These are phyloP conservation scores for Acer campestre DNA, from an alignment of 345 rosid species.

Conservation along the genomic window DNA sequence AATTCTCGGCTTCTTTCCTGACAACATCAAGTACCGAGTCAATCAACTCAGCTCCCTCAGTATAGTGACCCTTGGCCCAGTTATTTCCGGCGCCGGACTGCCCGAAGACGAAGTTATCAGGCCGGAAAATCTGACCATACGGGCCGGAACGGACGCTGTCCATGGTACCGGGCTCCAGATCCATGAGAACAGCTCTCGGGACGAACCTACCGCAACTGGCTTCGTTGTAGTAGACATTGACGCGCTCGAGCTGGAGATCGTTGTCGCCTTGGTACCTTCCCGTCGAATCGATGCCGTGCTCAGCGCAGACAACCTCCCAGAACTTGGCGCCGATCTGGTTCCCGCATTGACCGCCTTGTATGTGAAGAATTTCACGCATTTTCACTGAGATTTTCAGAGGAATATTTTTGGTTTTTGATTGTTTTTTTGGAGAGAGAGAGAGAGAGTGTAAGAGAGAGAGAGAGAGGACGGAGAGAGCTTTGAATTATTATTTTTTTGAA, in stretches of 20 bases:
- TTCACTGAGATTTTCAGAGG: constrained; percentile 10
- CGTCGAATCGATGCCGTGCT: constrained; percentile 74
- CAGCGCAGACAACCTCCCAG: constrained; percentile 60
- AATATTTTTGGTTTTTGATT: background rate
- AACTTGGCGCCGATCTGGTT: constrained; percentile 79
- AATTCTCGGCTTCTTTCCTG: constrained; percentile 58
- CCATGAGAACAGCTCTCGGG: constrained; percentile 75
- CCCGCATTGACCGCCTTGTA: constrained; percentile 80
- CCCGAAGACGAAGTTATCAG: constrained; percentile 58
- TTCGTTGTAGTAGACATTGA: constrained; percentile 77
- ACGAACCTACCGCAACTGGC: constrained; percentile 75
- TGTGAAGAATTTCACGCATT: constrained; percentile 81
- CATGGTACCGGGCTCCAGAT: constrained; percentile 85
- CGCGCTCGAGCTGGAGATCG: constrained; percentile 72
- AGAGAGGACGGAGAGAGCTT: background rate
- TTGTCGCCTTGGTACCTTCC: constrained; percentile 63
- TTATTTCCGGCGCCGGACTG: constrained; percentile 60
- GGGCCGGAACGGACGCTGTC: constrained; percentile 77
- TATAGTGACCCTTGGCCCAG: constrained; percentile 58
- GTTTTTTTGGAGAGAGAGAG: background rate
- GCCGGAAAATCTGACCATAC: constrained; percentile 67
- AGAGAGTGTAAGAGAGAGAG: background rate
- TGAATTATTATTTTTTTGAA: background rate
- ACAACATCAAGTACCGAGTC: constrained; percentile 63
- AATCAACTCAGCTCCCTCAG: constrained; percentile 60